These are phyloP conservation scores for Geotrichum reessii DNA, from an alignment of 1,139 yeast genomes.

Conservation along the genomic window DNA sequence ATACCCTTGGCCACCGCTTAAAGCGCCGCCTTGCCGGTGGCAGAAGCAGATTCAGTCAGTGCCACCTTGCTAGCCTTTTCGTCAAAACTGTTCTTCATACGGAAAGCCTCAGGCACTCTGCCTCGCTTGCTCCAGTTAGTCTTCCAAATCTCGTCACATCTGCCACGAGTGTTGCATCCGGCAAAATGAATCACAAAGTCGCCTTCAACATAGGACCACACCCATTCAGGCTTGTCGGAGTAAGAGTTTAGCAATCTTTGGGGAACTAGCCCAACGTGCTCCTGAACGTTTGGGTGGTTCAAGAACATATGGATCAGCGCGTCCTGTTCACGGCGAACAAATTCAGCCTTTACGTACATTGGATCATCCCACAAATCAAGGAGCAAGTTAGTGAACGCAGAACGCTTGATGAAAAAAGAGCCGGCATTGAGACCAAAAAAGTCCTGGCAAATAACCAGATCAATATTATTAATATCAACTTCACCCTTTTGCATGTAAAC, in stretches of 20 bases:
- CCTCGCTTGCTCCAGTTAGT: conserved; percentile 12
- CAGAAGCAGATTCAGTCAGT: not conserved
- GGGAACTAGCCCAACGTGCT: conserved; percentile 36
- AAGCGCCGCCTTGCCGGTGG: not conserved
- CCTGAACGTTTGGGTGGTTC: conserved; percentile 24
- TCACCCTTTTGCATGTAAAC: conserved; percentile 21
- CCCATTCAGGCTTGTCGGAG: conserved; percentile 21
- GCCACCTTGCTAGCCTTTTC: not conserved
- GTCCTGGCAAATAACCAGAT: conserved; percentile 32
- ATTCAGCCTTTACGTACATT: conserved; percentile 15
- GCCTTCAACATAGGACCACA: conserved; percentile 25
- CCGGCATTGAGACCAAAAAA: conserved; percentile 36
- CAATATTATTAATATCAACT: conserved; percentile 25
- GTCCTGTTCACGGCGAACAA: conserved; percentile 23
- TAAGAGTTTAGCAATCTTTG: conserved; percentile 36
- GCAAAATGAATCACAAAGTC: conserved; percentile 32
- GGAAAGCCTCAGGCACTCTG: conserved; percentile 11
- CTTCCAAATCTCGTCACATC: conserved; percentile 13
- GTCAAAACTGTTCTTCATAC: not conserved
- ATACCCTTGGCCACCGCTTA: not conserved
- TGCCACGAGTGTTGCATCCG: conserved; percentile 21
- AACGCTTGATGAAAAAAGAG: conserved; percentile 34
- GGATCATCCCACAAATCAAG: conserved; percentile 30
- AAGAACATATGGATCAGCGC: conserved; percentile 24
- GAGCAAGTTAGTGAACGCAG: conserved; percentile 24